Percentiles rank a stretch among this genome's conserved stretches.
Evolutionary conservation across 257 asterid species (phyloP).

Genomic region (Coffea eugenioides): DNA sequence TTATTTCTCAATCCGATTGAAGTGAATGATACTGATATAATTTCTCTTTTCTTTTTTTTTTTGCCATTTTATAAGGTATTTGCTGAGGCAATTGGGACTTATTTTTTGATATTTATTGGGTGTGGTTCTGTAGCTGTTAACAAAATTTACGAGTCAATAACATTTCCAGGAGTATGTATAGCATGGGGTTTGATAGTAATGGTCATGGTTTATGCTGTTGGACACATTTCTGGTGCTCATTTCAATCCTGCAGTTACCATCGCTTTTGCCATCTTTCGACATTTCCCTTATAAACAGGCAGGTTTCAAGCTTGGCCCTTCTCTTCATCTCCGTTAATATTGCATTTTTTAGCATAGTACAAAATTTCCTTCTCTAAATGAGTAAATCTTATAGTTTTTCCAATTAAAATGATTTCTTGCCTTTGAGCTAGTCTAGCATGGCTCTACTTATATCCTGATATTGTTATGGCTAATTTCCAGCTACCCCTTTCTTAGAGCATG

Average conservation of each 20-base stretch:
- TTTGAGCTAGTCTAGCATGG: neutral
- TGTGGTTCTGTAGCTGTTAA: conserved; percentile 61
- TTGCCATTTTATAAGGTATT: conserved; percentile 27
- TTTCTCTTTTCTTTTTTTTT: no score
- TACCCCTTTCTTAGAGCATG: no score
- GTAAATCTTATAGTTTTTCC: neutral
- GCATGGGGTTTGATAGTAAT: conserved; percentile 57
- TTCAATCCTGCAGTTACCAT: conserved; percentile 77
- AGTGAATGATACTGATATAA: no score
- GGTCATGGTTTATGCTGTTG: conserved; percentile 67
- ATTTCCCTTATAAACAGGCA: conserved; percentile 53
- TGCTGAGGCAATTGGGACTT: conserved; percentile 66
- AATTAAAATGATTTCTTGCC: neutral
- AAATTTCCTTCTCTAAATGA: no score
- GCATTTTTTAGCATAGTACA: neutral
- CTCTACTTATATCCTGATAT: no score
- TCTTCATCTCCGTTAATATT: neutral
- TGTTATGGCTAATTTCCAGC: no score
- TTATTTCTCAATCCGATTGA: no score
- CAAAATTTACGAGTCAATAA: conserved; percentile 47
- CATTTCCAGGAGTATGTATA: conserved; percentile 58
- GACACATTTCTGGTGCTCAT: conserved; percentile 73
- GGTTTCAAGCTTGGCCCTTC: neutral
- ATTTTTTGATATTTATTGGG: conserved; percentile 56
- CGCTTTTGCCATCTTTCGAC: conserved; percentile 54